Base-by-base conservation (phyloP, 257 asterid genomes). In the Solanum phureja region DNA sequence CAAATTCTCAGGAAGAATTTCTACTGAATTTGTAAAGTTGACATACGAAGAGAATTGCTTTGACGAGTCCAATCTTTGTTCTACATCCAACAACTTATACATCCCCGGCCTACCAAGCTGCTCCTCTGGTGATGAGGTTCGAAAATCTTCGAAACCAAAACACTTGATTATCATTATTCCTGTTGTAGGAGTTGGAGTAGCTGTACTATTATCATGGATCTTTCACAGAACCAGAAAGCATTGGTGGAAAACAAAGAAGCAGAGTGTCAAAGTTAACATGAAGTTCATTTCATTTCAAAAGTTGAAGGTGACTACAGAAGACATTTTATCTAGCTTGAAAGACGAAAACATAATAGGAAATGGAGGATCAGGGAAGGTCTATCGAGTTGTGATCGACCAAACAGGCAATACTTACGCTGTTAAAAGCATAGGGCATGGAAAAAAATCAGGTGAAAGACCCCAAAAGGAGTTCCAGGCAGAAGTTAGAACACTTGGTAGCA, bases 281-380 rank as follows among this genome's bases (percentile, higher is more conserved):
- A 94, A 94, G 60, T 84, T 94, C 16, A 95, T 97, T 89, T 94
- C 99, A 2, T 96, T 93, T 83, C 99, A 94, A 37, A 93, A 89
- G 89, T 64, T 92, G 87, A 88, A 91, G 52, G 91, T 93, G 69
- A 79, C 91, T 2, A 89, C 87, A 83, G 90, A 66, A 12, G 91
- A 92, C 7, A 93, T 94, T 56, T 76, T 93, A 83, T 87, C 91
- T 9, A 49, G 90, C 84, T 89, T 94, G 88, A 89, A 90, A 66
- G 98, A 93, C 8, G 89, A 85, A 13, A 94, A 93, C 86, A 27
- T 90, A 69, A 92, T 93, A 13, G 98, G 98, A 38, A 76, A 81
- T 29, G 96, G 98, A 14, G 96, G 96, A 4, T 90, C 95, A 6
- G 95, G 94, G 10, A 94, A 90, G 95, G 95, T 94, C 13, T 93